Conservation (phyloP, 345 rosid species). For the Heritiera fomes region DNA sequence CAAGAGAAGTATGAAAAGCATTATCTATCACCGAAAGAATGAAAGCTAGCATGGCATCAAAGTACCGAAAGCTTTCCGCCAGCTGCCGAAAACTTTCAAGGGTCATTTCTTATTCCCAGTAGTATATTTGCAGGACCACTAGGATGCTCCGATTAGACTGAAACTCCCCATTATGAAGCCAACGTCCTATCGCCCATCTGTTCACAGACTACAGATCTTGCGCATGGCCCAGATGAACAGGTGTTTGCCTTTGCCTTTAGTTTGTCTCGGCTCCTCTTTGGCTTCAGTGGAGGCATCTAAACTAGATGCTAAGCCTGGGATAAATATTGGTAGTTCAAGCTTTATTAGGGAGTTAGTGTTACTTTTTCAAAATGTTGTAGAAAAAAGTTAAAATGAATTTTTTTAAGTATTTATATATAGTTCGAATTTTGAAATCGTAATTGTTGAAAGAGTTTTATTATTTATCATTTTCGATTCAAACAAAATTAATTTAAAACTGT, state of each 20-base stretch:
- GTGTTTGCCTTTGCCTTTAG: background rate
- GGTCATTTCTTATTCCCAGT: background rate
- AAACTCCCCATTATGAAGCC: background rate
- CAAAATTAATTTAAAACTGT: too few species aligned
- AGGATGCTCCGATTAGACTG: background rate
- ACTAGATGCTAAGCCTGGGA: too few species aligned
- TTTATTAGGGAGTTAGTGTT: too few species aligned
- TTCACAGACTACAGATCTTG: background rate
- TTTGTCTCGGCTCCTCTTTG: too few species aligned
- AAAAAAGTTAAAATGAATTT: too few species aligned
- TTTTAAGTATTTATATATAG: too few species aligned
- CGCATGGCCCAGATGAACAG: background rate
- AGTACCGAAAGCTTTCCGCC: background rate
- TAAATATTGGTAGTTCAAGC: too few species aligned
- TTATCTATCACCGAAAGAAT: background rate
- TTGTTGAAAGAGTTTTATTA: too few species aligned
- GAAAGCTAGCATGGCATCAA: background rate
- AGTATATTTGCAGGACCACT: background rate
- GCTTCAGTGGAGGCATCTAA: too few species aligned
- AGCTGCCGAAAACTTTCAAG: background rate
- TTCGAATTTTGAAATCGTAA: too few species aligned
- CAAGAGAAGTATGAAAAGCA: background rate
- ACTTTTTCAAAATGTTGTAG: too few species aligned
- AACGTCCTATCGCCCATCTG: background rate
- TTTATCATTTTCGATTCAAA: too few species aligned